These are phyloP conservation scores for Naganishia randhawae DNA, from an alignment of 768 basidiomycete genomes.

Conservation along the genomic window DNA sequence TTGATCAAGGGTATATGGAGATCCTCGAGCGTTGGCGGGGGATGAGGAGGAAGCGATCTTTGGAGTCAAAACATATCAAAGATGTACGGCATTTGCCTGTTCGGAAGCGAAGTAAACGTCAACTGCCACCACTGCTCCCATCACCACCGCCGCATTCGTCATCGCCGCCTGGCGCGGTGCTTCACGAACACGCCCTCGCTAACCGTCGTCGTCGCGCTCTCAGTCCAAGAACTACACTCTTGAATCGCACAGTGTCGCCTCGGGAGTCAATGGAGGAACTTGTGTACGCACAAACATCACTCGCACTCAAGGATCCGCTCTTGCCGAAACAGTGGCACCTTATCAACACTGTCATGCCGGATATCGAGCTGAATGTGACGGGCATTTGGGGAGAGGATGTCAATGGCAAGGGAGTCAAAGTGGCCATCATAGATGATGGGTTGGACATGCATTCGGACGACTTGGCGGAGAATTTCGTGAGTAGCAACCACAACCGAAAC, in stretches of 20 bases:
- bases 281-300: constrained; percentile 55
- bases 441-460: constrained; percentile 85
- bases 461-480: constrained; percentile 83
- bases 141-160: too few species aligned
- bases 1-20: constrained; percentile 47
- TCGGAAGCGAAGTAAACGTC: constrained; percentile 48
- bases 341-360: constrained; percentile 75
- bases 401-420: constrained; percentile 77
- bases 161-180: too few species aligned
- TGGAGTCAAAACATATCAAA: constrained; percentile 32
- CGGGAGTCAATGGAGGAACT: constrained; percentile 31
- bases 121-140: constrained; percentile 33
- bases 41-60: constrained; percentile 34
- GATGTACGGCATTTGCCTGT: constrained; percentile 42
- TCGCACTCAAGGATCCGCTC: constrained; percentile 74
- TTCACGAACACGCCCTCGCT: neutral
- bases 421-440: constrained; percentile 91
- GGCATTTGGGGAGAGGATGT: constrained; percentile 85
- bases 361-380: constrained; percentile 80
- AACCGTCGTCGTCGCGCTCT: constrained; percentile 4
- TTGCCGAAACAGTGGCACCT: constrained; percentile 91
- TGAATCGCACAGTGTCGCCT: neutral
- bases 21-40: constrained; percentile 21
- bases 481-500: constrained; percentile 46
- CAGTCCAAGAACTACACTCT: constrained; percentile 1